phyloP scores from a whole-genome alignment of 805 yeast genomes.

The Metschnikowia anglica region DNA sequence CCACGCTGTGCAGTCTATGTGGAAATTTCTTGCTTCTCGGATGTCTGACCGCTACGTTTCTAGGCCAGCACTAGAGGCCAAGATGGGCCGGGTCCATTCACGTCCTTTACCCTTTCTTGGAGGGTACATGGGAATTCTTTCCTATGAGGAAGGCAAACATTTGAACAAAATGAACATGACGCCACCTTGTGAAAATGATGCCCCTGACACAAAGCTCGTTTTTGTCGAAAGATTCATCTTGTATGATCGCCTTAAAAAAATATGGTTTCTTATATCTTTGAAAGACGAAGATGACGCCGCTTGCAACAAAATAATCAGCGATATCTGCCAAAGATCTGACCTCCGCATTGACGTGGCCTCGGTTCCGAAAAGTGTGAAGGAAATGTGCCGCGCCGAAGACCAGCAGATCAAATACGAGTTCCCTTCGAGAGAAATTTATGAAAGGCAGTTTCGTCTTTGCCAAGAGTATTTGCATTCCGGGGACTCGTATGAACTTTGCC shows the following conservation, averaged over 20 bases:
- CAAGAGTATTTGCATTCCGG: conserved; percentile 71
- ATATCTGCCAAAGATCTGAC: conserved; percentile 10
- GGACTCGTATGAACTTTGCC: conserved; percentile 90
- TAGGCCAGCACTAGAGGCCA: conserved; percentile 26
- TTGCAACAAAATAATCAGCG: conserved; percentile 21
- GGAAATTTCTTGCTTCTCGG: conserved; percentile 51
- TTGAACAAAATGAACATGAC: conserved; percentile 33
- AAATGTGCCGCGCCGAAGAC: conserved; percentile 24
- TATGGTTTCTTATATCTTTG: conserved; percentile 55
- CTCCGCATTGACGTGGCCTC: conserved; percentile 19
- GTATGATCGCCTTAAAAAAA: conserved; percentile 46
- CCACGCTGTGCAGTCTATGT: conserved; percentile 34
- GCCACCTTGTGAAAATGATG: conserved; percentile 37
- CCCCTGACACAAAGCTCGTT: conserved; percentile 76
- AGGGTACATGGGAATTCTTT: conserved; percentile 83
- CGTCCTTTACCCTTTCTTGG: conserved; percentile 75
- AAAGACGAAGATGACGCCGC: conserved; percentile 32
- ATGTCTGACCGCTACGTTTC: conserved; percentile 43
- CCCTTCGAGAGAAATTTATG: conserved; percentile 58
- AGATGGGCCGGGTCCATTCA: conserved; percentile 14
- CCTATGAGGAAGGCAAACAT: conserved; percentile 82
- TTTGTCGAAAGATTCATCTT: conserved; percentile 65
- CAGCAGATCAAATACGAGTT: conserved; percentile 34
- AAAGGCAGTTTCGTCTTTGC: conserved; percentile 55
- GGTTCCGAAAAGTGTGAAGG: conserved; percentile 28